Percentiles rank a stretch among this genome's conserved stretches.
Conservation (phyloP, 768 basidiomycete genomes). For the Lentinula lateritia region DNA sequence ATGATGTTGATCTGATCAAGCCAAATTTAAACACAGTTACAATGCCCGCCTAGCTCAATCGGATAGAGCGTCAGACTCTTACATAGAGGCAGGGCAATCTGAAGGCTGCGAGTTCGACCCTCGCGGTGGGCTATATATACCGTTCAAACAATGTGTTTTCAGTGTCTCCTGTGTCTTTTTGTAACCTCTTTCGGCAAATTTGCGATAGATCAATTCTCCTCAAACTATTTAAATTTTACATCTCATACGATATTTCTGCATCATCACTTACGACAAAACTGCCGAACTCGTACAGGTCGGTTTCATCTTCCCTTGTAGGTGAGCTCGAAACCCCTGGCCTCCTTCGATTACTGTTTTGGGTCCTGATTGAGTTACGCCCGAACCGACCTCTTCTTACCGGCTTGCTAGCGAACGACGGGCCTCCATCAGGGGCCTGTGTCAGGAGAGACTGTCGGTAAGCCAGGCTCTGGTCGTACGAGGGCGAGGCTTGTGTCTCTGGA, state of each 20-base stretch:
- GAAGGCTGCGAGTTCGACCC: conserved; percentile 86
- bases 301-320: conserved; percentile 43
- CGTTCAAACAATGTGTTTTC: too few species aligned
- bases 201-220: too few species aligned
- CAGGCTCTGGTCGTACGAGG: conserved; percentile 68
- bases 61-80: conserved; percentile 65
- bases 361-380: conserved; percentile 25
- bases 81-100: conserved; percentile 39
- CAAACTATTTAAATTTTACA: background rate
- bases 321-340: conserved; percentile 48
- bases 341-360: conserved; percentile 16
- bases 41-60: conserved; percentile 58
- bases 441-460: conserved; percentile 69
- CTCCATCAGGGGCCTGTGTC: conserved; percentile 52
- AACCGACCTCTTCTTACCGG: conserved; percentile 44
- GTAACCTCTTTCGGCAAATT: too few species aligned
- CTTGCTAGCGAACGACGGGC: conserved; percentile 49
- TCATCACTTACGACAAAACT: conserved; percentile 84
- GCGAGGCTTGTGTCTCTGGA: conserved; percentile 61
- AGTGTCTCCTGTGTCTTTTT: too few species aligned
- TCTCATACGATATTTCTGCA: conserved; percentile 50
- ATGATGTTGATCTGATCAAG: background rate
- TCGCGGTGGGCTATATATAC: conserved; percentile 74
- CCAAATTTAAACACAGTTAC: background rate
- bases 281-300: conserved; percentile 65